These are phyloP conservation scores for Alternaria hordeiaustralica DNA, from an alignment of 2,329 filamentous ascomycete species.

Conservation along the genomic window DNA sequence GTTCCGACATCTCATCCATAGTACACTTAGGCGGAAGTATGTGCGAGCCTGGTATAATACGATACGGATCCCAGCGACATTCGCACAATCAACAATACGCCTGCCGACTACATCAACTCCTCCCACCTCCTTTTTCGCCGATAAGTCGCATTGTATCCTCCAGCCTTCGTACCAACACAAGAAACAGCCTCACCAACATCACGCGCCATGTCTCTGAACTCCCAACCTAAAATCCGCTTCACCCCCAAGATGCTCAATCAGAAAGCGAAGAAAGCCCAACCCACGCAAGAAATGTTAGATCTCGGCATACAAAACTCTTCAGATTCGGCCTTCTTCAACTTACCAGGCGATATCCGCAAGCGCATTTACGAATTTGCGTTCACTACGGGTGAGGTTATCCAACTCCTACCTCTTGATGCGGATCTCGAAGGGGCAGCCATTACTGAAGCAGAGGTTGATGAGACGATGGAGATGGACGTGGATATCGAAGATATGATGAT, in stretches of 20 bases:
- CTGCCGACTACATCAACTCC: neutral
- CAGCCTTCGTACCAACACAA: neutral
- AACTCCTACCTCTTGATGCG: neutral
- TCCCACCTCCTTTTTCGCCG: neutral
- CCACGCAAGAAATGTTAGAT: neutral
- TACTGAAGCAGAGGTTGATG: neutral
- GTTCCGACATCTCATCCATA: neutral
- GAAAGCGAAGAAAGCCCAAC: neutral
- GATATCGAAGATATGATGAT: neutral
- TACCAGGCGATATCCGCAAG: neutral
- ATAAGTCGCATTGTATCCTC: neutral
- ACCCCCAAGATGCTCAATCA: neutral
- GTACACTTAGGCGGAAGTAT: neutral
- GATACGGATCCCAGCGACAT: neutral
- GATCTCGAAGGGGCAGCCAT: neutral
- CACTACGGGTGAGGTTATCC: neutral
- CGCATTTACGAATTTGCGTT: neutral
- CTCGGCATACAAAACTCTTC: neutral
- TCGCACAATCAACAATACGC: neutral
- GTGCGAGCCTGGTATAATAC: neutral
- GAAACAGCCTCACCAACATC: neutral
- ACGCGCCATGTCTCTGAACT: neutral
- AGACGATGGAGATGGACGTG: neutral
- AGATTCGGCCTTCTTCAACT: neutral
- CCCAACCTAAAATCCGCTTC: neutral